Base-by-base conservation (phyloP, 2,329 filamentous ascomycete species). In the Xylariaceae sp. region DNA sequence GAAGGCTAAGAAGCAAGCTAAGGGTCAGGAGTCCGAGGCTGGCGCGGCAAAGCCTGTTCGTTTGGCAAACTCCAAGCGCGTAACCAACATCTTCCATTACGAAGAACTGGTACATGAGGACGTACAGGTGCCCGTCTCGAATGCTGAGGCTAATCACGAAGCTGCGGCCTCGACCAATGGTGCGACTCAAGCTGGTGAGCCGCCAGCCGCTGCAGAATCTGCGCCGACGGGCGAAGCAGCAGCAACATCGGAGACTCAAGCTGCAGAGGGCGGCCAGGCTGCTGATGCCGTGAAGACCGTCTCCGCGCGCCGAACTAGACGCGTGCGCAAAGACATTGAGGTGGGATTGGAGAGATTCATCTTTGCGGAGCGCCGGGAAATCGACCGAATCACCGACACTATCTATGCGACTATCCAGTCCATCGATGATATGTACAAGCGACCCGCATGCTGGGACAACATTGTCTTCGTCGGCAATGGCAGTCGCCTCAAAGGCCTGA, bases 391-490 rank as follows among this genome's bases (percentile, higher is more conserved):
- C 63, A 90, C 90, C 23, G 87, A 88, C 57, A 86, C 90, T 45
- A 88, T 97, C 65, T 92, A 96, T 74, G 85, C 88, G 59, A 87
- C 90, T 0, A 86, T 97, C 55, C 87, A 92, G 67, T 85, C 86
- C 42, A 90, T 96, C 23, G 87, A 90, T 51, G 92, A 96, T 63
- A 85, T 91, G 65, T 88, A 89, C 68, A 92, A 92, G 79, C 86
- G 94, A 50, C 87, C 89, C 42, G 82, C 89, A 42, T 88, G 95
- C 64, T 99, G 94, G 94, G 93, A 97, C 68, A 90, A 88, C 62
- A 76, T 99, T 55, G 88, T 96, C 66, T 88, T 99, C 57, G 89
- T 96, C 55, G 94, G 94, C 67, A 96, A 96, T 70, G 94, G 94
- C 59, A 86, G 79, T 44, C 81, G 82, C 51, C 79, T 85, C 52